phyloP scores from a whole-genome alignment of 352 stramenopile genomes.

The Phytophthora melonis region DNA sequence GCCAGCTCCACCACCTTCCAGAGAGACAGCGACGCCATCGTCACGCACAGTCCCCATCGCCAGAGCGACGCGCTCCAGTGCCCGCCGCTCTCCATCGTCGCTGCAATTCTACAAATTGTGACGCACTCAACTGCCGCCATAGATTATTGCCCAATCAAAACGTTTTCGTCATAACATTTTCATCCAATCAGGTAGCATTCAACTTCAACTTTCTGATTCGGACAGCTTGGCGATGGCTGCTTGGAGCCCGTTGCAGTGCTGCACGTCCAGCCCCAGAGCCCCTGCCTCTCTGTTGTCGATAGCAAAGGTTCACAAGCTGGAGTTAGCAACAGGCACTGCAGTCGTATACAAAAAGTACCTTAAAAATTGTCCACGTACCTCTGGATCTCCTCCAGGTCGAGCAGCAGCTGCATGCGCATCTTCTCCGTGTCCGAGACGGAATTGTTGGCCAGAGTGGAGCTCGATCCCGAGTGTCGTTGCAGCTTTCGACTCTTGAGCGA shows the following conservation, averaged over 20 bases:
- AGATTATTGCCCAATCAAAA: constrained; percentile 45
- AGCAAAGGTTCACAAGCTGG: not conserved
- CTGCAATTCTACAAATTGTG: constrained; percentile 25
- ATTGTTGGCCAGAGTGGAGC: constrained; percentile 26
- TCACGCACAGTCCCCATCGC: constrained; percentile 66
- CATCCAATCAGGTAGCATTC: constrained; percentile 51
- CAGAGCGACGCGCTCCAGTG: constrained; percentile 57
- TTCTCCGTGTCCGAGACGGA: constrained; percentile 85
- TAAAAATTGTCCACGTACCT: constrained; percentile 46
- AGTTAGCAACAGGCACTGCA: constrained; percentile 11
- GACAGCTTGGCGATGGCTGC: constrained; percentile 38
- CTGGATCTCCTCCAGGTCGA: constrained; percentile 82
- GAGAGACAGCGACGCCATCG: constrained; percentile 70
- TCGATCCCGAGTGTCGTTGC: constrained; percentile 58
- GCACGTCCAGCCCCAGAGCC: constrained; percentile 56
- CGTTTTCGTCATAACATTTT: constrained; percentile 35
- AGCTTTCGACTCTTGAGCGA: constrained; percentile 91
- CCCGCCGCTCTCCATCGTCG: constrained; percentile 31
- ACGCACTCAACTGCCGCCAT: constrained; percentile 33
- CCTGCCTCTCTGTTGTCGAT: constrained; percentile 53
- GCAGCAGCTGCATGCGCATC: constrained; percentile 81
- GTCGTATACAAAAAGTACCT: not conserved
- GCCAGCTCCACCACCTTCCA: constrained; percentile 77
- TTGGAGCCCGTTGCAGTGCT: constrained; percentile 41
- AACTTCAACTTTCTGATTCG: constrained; percentile 31